Base-by-base conservation (phyloP, 352 stramenopile genomes). In the Pelagophyceae sp. region DNA sequence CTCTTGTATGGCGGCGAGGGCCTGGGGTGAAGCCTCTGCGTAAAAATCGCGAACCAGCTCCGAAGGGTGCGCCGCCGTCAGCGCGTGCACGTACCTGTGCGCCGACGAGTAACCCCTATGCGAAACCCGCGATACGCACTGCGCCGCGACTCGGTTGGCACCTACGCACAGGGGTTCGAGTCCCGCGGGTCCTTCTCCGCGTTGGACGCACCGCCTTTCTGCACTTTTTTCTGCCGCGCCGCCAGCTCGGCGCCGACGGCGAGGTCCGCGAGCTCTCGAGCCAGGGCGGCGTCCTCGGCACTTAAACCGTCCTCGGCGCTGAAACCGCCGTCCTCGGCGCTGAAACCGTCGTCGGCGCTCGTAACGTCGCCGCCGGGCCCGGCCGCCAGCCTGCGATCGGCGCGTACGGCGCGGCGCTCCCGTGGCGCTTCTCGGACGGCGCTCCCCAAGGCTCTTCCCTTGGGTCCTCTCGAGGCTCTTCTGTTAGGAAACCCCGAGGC, bases 21-120 rank as follows among this genome's bases (percentile, higher is more conserved):
- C 67, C 11, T 11, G 0, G 17, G 67, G 67, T 23, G 33, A 31
- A 33, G 67, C 38, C 11, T 1, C 23, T 37, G 35, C 27, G 67
- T 74, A 74, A 35, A 74, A 74, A 23, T 51, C 67, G 23, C 67
- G 11, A 1, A 74, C 67, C 1, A 74, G 29, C 35, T 74, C 67
- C 35, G 33, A 58, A 1, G 67, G 67, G 29, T 74, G 67, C 11
- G 11, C 1, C 6, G 1, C 3, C 2, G 67, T 74, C 0, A 74
- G 38, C 23, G 58, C 17, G 45, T 54, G 11, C 11, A 54, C 11
- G 23, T 54, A 54, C 45, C 45, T 54, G 23, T 23, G 45, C 11
- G 45, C 11, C 45, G 45, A 54, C 45, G 23, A 54, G 23, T 54
- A 11, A 54, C 23, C 45, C 11, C 11, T 11, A 54, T 54, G 11